A percentile compares a stretch with the other conserved stretches of the same genome.
These are phyloP conservation scores for Diaporthe capsici DNA, from an alignment of 2,329 filamentous ascomycete genomes.

Conservation along the genomic window DNA sequence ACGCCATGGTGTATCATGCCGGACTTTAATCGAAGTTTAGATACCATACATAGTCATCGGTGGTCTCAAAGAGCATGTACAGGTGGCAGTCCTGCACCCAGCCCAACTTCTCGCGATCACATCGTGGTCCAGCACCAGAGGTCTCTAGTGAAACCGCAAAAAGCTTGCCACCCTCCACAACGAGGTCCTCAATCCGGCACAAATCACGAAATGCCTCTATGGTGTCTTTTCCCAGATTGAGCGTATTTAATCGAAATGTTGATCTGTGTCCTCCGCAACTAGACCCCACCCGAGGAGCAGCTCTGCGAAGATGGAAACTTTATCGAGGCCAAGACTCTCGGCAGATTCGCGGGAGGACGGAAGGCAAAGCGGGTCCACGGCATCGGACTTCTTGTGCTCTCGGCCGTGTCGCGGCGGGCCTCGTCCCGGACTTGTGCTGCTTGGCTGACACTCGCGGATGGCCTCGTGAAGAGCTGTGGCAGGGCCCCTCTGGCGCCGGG, in stretches of 20 bases:
- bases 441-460: not conserved
- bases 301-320: not conserved
- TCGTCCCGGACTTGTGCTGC: not conserved
- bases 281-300: not conserved
- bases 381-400: not conserved
- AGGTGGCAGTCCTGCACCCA: not conserved
- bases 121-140: not conserved
- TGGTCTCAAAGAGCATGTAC: not conserved
- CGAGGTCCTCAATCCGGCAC: not conserved
- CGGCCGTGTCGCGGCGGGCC: slow-evolving; percentile 8
- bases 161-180: slow-evolving; percentile 5
- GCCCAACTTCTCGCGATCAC: not conserved
- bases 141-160: not conserved
- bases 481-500: no score
- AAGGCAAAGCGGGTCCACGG: not conserved
- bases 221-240: not conserved
- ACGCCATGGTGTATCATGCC: not conserved
- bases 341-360: not conserved
- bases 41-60: not conserved
- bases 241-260: not conserved
- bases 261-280: not conserved
- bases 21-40: not conserved
- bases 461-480: not conserved
- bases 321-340: slow-evolving; percentile 18
- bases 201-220: not conserved